Evolutionary conservation across 2,329 filamentous ascomycete species (phyloP), one percentile per base, ranked within the genome.

Genomic region (Cladosporium sp.): DNA sequence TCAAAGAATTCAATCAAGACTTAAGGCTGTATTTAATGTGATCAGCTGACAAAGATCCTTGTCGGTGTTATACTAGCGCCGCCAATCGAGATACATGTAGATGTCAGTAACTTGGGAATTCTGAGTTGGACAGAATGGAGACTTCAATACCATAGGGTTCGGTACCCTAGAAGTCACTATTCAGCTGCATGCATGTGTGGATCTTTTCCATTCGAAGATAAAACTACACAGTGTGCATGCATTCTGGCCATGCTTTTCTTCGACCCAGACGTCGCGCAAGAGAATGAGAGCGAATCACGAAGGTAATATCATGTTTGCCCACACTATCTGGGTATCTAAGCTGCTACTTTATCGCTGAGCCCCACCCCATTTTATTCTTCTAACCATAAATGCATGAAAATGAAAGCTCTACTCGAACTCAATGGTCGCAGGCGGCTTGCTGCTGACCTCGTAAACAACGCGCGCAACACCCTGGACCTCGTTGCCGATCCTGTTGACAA

Each of bases 401-500:
- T 28, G 28, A 34, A 43, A 62, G 36, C 39, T 63, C 67, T 85
- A 92, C 79, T 91, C 88, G 81, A 91, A 85, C 81, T 91, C 90
- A 74, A 92, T 91, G 1, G 89, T 92, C 67, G 86, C 88, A 57
- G 88, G 88, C 59, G 88, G 87, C 80, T 90, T 90, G 76, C 85
- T 86, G 25, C 86, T 89, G 67, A 86, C 83, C 68, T 92, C 89
- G 72, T 92, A 92, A 16, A 87, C 81, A 43, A 93, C 91, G 43
- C 90, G 82, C 70, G 86, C 86, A 21, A 93, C 86, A 13, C 90
- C 90, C 51, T 89, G 82, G 0, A 93, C 89, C 78, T 92, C 88
- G 73, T 92, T 94, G 66, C 91, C 86, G 72, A 93, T 93, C 66
- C 89, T 82, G 16, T 82, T 85, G 54, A 84, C 84, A 34, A 93